A percentile compares a stretch with the other conserved stretches of the same genome.
phyloP scores from a whole-genome alignment of 495 filamentous ascomycete species.

The Pseudoneurospora amorphoporcata region DNA sequence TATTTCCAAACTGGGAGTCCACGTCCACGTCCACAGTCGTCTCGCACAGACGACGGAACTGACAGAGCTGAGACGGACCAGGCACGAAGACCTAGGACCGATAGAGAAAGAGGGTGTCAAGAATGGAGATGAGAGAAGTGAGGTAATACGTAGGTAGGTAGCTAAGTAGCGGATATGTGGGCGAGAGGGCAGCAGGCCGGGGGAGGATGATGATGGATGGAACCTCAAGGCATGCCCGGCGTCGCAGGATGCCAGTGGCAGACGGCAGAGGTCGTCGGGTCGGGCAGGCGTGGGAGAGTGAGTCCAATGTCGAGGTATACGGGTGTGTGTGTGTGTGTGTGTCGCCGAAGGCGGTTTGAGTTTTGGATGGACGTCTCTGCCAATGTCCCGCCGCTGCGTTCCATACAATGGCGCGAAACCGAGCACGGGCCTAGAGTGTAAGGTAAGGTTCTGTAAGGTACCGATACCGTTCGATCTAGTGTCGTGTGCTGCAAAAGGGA shows the following conservation, averaged over 20 bases:
- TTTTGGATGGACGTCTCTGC: background rate
- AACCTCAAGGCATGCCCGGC: background rate
- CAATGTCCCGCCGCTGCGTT: background rate
- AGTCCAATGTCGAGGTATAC: background rate
- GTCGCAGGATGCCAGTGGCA: background rate
- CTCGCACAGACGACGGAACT: background rate
- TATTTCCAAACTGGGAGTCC: background rate
- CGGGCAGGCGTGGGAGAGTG: background rate
- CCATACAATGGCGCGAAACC: background rate
- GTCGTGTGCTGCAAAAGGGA: background rate
- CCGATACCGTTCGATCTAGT: background rate
- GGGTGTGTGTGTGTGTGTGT: constrained; percentile 2
- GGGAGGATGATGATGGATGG: background rate
- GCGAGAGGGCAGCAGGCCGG: background rate
- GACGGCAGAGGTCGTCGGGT: background rate
- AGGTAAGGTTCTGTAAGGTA: background rate
- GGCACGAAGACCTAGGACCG: background rate
- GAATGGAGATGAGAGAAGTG: background rate
- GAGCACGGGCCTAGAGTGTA: background rate
- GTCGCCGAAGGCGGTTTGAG: background rate
- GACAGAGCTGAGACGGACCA: background rate
- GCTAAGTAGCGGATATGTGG: background rate
- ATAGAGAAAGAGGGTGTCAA: background rate
- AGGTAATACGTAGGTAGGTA: background rate
- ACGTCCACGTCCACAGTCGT: background rate